A percentile compares a stretch with the other conserved stretches of the same genome.
phyloP scores from a whole-genome alignment of 495 filamentous ascomycete species.

The Thozetella sp. region DNA sequence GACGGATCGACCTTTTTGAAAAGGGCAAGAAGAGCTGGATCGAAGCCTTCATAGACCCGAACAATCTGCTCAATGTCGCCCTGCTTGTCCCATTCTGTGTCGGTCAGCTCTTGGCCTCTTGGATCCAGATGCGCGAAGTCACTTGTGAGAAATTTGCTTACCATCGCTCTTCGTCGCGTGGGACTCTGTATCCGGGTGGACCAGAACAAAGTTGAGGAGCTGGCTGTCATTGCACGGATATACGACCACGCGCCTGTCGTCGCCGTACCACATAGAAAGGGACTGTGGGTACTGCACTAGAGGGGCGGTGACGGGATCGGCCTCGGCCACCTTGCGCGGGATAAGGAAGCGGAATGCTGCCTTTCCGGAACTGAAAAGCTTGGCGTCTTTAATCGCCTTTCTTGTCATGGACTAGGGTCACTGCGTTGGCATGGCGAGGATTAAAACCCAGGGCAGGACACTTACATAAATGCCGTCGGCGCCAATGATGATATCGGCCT shows the following conservation, averaged over 20 bases:
- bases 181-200: constrained; percentile 53
- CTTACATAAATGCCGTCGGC: constrained; percentile 41
- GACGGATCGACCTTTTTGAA: constrained; percentile 48
- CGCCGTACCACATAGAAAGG: constrained; percentile 49
- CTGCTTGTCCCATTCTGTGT: constrained; percentile 46
- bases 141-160: constrained; percentile 3
- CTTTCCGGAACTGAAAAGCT: constrained; percentile 50
- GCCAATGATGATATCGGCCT: constrained; percentile 41
- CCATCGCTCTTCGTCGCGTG: constrained; percentile 19
- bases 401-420: constrained; percentile 29
- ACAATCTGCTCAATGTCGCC: constrained; percentile 47
- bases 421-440: background rate
- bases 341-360: constrained; percentile 66
- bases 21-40: constrained; percentile 40
- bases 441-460: background rate
- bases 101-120: background rate
- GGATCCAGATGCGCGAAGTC: background rate
- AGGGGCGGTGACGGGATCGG: constrained; percentile 46
- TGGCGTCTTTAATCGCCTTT: constrained; percentile 26
- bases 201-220: constrained; percentile 61
- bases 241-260: constrained; percentile 57
- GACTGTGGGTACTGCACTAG: constrained; percentile 39
- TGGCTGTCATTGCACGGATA: constrained; percentile 60
- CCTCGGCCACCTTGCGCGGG: constrained; percentile 36
- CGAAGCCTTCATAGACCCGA: constrained; percentile 52